Conservation (phyloP, 1,284 basidiomycete species). For the Fomes fomentarius region DNA sequence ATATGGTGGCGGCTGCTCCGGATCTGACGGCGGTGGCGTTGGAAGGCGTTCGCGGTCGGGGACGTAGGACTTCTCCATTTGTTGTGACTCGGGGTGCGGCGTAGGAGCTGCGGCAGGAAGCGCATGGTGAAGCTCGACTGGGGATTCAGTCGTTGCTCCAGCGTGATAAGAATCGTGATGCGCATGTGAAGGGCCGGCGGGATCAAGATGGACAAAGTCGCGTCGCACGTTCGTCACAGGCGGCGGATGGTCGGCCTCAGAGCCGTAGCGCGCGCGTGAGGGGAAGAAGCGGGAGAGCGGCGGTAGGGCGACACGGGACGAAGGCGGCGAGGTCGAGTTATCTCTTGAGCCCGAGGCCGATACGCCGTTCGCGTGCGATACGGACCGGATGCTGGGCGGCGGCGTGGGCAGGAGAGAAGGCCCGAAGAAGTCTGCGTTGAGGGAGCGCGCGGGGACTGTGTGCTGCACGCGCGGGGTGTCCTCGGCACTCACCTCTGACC, state of each 20-base stretch:
- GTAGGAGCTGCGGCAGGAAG: constrained; percentile 15
- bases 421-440: constrained; percentile 38
- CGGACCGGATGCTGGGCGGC: constrained; percentile 31
- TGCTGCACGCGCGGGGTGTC: constrained; percentile 27
- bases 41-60: constrained; percentile 6
- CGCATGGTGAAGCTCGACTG: constrained; percentile 13
- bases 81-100: no score
- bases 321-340: constrained; percentile 30
- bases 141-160: constrained; percentile 15
- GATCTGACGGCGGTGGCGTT: constrained; percentile 18
- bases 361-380: constrained; percentile 24
- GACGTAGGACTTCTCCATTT: constrained; percentile 10
- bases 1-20: constrained; percentile 9
- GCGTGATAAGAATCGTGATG: constrained; percentile 4
- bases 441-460: constrained; percentile 30
- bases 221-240: constrained; percentile 25
- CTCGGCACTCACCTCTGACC: constrained; percentile 24
- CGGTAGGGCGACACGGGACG: constrained; percentile 26
- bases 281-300: constrained; percentile 38
- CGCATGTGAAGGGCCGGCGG: constrained; percentile 6
- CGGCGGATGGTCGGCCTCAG: constrained; percentile 22
- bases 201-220: constrained; percentile 27
- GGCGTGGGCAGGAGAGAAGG: constrained; percentile 33
- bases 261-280: constrained; percentile 33
- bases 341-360: constrained; percentile 27